These are phyloP conservation scores for Xerocomus brunneocitrinus DNA, from an alignment of 768 basidiomycete species.

Conservation along the genomic window DNA sequence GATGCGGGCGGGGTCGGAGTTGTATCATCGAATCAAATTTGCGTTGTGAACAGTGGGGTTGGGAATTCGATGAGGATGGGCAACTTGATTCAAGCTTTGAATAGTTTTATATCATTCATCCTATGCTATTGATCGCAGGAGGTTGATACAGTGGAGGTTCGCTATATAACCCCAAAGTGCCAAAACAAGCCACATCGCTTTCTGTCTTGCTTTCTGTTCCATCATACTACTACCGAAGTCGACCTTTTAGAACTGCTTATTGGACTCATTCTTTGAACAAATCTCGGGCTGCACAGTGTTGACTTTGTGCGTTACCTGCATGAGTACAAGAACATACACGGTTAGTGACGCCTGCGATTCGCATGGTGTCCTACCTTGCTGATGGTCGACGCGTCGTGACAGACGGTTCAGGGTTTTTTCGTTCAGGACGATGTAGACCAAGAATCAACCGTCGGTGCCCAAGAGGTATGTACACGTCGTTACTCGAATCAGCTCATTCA, in stretches of 20 bases:
- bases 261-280: background rate
- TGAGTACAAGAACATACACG: constrained; percentile 12
- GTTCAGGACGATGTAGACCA: constrained; percentile 13
- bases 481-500: background rate
- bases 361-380: background rate
- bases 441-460: background rate
- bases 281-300: background rate
- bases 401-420: constrained; percentile 22
- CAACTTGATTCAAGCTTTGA: too few relatives aligned
- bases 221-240: too few relatives aligned
- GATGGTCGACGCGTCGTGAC: background rate
- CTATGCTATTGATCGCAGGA: too few relatives aligned
- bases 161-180: too few relatives aligned
- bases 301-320: background rate
- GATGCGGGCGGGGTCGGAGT: constrained; percentile 37
- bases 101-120: too few relatives aligned
- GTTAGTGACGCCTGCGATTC: constrained; percentile 3
- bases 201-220: too few relatives aligned
- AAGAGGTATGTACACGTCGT: constrained; percentile 5
- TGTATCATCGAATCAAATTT: constrained; percentile 37
- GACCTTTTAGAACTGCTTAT: background rate
- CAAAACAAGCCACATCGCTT: too few relatives aligned
- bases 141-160: too few relatives aligned
- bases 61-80: background rate
- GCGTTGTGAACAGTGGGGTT: constrained; percentile 12